Evolutionary conservation across 2,329 filamentous ascomycete species (phyloP).

Genomic region (Trichocomaceae sp.): DNA sequence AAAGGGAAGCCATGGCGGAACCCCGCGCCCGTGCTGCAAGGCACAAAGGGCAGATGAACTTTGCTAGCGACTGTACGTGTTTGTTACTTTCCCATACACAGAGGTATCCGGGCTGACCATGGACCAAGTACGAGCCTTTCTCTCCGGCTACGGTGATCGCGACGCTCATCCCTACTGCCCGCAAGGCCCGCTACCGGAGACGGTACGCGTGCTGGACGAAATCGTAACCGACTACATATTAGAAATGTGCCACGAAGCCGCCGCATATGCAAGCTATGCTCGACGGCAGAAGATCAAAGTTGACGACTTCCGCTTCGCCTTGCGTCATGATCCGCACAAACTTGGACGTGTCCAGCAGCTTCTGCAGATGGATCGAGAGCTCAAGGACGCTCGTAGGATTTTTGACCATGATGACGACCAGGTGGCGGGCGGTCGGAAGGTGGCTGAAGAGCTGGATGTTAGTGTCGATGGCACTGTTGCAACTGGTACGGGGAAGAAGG

Average conservation of each 20-base stretch:
- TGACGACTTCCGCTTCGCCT: constrained; percentile 93
- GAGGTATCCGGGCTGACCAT: not conserved
- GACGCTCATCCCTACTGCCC: constrained; percentile 57
- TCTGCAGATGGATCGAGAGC: constrained; percentile 77
- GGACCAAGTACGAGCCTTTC: constrained; percentile 34
- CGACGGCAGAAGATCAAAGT: constrained; percentile 96
- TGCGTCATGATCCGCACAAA: constrained; percentile 76
- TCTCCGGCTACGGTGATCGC: constrained; percentile 42
- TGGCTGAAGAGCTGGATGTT: constrained; percentile 21
- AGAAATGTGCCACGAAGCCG: constrained; percentile 84
- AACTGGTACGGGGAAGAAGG: constrained; percentile 26
- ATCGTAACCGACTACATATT: constrained; percentile 96
- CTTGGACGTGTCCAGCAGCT: constrained; percentile 85
- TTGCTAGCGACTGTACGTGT: constrained; percentile 62
- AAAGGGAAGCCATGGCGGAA: constrained; percentile 52
- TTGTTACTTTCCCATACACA: too few relatives aligned
- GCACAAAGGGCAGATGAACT: constrained; percentile 79
- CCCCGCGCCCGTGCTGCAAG: constrained; percentile 69
- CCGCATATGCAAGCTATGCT: constrained; percentile 74
- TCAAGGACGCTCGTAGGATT: constrained; percentile 71
- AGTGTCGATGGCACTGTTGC: constrained; percentile 18
- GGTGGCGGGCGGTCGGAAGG: constrained; percentile 32
- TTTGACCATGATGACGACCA: constrained; percentile 42
- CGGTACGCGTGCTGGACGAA: constrained; percentile 82
- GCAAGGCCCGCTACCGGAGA: constrained; percentile 70